Conservation (phyloP, 768 basidiomycete genomes). For the Naganishia onofrii region DNA sequence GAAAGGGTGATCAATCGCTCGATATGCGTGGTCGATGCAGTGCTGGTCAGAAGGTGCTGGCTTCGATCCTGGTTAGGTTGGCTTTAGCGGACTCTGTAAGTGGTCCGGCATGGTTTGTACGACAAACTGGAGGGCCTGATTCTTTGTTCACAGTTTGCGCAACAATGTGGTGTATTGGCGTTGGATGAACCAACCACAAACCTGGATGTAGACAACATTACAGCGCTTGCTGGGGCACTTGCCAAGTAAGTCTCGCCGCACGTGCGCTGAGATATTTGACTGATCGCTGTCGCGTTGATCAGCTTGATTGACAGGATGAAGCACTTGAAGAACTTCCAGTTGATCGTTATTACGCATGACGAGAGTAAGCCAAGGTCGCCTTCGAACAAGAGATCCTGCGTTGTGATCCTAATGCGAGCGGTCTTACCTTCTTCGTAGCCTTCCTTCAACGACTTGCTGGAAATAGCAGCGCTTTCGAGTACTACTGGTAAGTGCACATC, state of each 20-base stretch:
- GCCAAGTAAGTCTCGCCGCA: conserved; percentile 68
- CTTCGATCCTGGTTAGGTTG: conserved; percentile 94
- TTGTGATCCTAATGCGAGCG: no score
- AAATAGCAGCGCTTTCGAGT: conserved; percentile 78
- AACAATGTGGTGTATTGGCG: conserved; percentile 82
- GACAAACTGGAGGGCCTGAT: no score
- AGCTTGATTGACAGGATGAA: conserved; percentile 94
- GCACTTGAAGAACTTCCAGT: conserved; percentile 85
- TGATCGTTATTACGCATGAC: conserved; percentile 82
- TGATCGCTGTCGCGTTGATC: conserved; percentile 1
- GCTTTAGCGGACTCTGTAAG: conserved; percentile 97
- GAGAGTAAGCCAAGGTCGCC: conserved; percentile 57
- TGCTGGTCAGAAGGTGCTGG: conserved; percentile 90
- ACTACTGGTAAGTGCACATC: conserved; percentile 71
- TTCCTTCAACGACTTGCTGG: conserved; percentile 89
- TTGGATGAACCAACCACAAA: conserved; percentile 98
- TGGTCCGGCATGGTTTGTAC: not conserved
- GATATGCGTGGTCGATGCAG: conserved; percentile 99
- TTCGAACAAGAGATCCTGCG: no score
- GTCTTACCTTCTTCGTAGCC: conserved; percentile 46
- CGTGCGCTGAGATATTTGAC: not conserved
- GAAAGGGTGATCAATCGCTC: conserved; percentile 81
- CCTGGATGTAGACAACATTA: conserved; percentile 91
- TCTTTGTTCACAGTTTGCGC: not conserved
- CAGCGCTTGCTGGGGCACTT: conserved; percentile 83